Evolutionary conservation across 495 filamentous ascomycete species (phyloP).

Genomic region (Melanomma pulvis-pyrius): DNA sequence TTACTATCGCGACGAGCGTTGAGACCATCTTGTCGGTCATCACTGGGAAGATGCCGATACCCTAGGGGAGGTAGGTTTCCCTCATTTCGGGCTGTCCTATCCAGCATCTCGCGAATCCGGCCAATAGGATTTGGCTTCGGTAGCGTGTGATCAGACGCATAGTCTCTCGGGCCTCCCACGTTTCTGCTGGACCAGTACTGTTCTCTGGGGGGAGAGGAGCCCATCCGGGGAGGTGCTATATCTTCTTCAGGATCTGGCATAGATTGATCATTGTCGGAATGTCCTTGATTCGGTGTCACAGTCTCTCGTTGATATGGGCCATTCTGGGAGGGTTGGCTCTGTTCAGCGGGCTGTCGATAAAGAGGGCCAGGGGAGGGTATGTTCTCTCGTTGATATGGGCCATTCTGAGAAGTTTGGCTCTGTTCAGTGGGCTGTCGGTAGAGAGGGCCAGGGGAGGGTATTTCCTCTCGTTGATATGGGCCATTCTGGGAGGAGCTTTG

Average conservation of each 20-base stretch:
- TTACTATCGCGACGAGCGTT: conserved; percentile 1
- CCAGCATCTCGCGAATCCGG: conserved; percentile 22
- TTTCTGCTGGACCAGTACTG: conserved; percentile 9
- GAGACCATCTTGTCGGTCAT: neutral
- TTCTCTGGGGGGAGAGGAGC: neutral
- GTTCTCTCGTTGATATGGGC: too few species aligned
- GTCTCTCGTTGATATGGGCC: too few species aligned
- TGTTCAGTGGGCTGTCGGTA: too few species aligned
- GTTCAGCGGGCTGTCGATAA: too few species aligned
- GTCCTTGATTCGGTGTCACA: neutral
- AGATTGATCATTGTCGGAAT: neutral
- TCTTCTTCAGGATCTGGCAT: neutral
- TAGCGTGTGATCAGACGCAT: conserved; percentile 2
- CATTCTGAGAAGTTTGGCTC: too few species aligned
- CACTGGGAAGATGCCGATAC: too few species aligned
- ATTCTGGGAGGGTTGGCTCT: too few species aligned
- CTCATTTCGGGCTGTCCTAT: neutral
- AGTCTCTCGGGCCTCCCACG: neutral
- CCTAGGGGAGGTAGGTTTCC: neutral
- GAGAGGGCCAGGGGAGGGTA: too few species aligned
- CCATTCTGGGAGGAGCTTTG: neutral
- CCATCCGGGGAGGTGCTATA: neutral
- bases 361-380: too few species aligned
- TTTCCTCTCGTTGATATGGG: too few species aligned
- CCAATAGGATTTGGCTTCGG: conserved; percentile 4